Evolutionary conservation across 73 alveolate genomes (phyloP).

Genomic region (Durusdinium trenchii): DNA sequence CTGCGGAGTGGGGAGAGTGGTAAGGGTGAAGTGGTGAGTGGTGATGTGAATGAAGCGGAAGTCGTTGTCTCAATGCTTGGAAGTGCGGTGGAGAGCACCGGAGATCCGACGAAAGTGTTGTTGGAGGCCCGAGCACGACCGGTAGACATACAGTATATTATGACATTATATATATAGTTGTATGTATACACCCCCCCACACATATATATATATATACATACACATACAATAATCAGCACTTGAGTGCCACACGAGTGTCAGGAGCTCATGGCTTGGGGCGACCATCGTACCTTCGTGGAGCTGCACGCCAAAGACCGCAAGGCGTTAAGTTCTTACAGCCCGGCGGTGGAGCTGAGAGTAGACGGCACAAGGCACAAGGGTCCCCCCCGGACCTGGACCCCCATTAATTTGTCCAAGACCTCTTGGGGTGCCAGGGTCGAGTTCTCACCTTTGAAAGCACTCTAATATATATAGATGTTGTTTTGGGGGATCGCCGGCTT

Average conservation of each 20-base stretch:
- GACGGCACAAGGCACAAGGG: too few relatives aligned
- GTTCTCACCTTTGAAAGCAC: too few relatives aligned
- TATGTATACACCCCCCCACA: background rate
- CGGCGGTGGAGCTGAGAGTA: too few relatives aligned
- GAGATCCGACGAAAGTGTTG: background rate
- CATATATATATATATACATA: background rate
- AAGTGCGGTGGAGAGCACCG: background rate
- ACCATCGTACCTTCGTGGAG: constrained; percentile 68
- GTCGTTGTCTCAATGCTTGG: background rate
- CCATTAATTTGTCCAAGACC: too few relatives aligned
- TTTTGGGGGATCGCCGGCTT: too few relatives aligned
- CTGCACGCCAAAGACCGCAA: constrained; percentile 57
- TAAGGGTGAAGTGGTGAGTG: background rate
- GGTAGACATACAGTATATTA: too few relatives aligned
- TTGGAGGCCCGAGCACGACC: background rate
- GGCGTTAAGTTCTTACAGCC: too few relatives aligned
- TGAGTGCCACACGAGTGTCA: background rate
- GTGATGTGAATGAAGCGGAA: background rate
- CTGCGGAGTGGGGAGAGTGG: background rate
- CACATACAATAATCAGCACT: background rate
- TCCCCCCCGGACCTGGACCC: too few relatives aligned
- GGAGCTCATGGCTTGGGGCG: constrained; percentile 16
- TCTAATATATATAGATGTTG: too few relatives aligned
- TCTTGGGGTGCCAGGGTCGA: too few relatives aligned
- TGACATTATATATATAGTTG: background rate